phyloP scores from a whole-genome alignment of 805 yeast species.

The Isabelozyma rhagii region DNA sequence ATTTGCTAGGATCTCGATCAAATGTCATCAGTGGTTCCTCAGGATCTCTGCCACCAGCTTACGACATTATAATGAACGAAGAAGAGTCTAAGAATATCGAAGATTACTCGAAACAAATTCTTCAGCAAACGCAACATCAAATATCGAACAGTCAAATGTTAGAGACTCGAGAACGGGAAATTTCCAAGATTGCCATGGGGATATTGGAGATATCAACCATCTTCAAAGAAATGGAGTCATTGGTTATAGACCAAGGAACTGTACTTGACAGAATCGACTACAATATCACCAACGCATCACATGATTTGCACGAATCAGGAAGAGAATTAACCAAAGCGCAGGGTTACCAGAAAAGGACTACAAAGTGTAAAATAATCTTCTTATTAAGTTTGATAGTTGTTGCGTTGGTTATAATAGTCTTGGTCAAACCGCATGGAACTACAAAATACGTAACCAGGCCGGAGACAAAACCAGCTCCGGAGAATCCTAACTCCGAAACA shows the following conservation, averaged over 20 bases:
- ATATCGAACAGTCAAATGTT: constrained; percentile 28
- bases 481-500: background rate
- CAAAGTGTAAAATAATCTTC: constrained; percentile 84
- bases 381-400: constrained; percentile 69
- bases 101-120: constrained; percentile 32
- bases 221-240: constrained; percentile 85
- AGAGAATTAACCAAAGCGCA: constrained; percentile 75
- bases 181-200: constrained; percentile 87
- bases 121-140: constrained; percentile 23
- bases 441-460: constrained; percentile 17
- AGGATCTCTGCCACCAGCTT: constrained; percentile 9
- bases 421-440: constrained; percentile 56
- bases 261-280: constrained; percentile 91
- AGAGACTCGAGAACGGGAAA: constrained; percentile 82
- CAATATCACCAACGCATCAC: constrained; percentile 76
- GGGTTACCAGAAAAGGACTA: constrained; percentile 79
- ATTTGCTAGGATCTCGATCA: constrained; percentile 7
- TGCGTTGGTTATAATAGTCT: constrained; percentile 63
- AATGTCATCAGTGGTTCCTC: constrained; percentile 4
- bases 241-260: constrained; percentile 95
- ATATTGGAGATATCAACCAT: constrained; percentile 90
- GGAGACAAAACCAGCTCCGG: constrained; percentile 7
- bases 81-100: constrained; percentile 34
- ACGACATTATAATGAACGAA: constrained; percentile 21
- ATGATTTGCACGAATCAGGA: constrained; percentile 72